Evolutionary conservation across 106 monocot species (phyloP).

Genomic region (Dendrobium officinale): DNA sequence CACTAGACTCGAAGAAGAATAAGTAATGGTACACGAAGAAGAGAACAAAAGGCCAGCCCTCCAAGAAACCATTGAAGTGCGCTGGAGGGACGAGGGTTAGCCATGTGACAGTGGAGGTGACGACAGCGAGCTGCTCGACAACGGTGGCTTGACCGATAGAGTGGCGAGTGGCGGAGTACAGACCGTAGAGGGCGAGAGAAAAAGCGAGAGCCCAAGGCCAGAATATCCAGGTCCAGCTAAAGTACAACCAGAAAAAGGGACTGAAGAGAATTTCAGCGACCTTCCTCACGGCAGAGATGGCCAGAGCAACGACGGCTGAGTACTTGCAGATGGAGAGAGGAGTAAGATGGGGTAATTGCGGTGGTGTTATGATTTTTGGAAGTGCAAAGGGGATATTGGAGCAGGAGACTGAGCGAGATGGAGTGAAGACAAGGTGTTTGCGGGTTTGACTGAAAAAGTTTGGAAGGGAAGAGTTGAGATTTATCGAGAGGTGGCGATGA

Average conservation of each 20-base stretch:
- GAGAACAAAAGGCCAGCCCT: constrained; percentile 74
- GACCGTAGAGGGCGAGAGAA: constrained; percentile 33
- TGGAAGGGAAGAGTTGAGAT: background rate
- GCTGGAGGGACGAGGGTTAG: constrained; percentile 66
- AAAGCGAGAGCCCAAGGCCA: constrained; percentile 55
- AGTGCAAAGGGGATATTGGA: constrained; percentile 1
- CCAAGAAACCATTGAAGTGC: constrained; percentile 67
- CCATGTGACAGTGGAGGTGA: constrained; percentile 55
- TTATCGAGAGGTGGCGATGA: constrained; percentile 1
- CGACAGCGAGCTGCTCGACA: constrained; percentile 51
- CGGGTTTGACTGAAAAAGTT: constrained; percentile 27
- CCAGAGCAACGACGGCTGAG: constrained; percentile 31
- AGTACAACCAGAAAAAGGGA: constrained; percentile 86
- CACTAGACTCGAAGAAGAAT: constrained; percentile 81
- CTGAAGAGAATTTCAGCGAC: constrained; percentile 12
- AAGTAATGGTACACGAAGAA: constrained; percentile 86
- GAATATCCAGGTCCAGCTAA: constrained; percentile 71
- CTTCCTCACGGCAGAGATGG: constrained; percentile 27
- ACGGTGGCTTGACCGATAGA: constrained; percentile 21
- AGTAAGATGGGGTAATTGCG: constrained; percentile 19
- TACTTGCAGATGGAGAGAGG: constrained; percentile 66
- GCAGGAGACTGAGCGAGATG: constrained; percentile 9
- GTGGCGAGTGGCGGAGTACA: constrained; percentile 33
- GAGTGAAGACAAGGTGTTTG: constrained; percentile 24
- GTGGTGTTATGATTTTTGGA: background rate